Evolutionary conservation across 164 flowering plant species (phyloP).

Genomic region (Echeveria elegans): DNA sequence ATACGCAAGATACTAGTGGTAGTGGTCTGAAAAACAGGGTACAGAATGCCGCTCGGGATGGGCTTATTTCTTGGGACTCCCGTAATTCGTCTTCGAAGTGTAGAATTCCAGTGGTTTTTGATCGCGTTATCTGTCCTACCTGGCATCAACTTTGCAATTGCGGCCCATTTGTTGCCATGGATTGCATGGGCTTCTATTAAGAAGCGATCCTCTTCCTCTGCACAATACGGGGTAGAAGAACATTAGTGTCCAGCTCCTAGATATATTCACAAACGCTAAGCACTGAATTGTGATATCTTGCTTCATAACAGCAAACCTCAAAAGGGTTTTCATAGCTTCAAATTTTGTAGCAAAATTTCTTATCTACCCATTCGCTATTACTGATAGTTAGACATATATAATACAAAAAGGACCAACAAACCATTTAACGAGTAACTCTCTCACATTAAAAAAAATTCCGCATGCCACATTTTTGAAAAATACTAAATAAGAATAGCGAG

Average conservation of each 20-base stretch:
- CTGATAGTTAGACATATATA: not conserved
- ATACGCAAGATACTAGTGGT: not conserved
- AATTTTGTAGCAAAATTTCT: no score
- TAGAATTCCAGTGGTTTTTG: slow-evolving; percentile 49
- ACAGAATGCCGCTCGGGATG: not conserved
- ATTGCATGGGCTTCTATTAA: slow-evolving; percentile 30
- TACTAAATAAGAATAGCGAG: not conserved
- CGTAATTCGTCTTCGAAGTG: slow-evolving; percentile 23
- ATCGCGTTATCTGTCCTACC: slow-evolving; percentile 48
- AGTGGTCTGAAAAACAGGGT: not conserved
- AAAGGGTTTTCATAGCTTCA: no score
- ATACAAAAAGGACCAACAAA: not conserved
- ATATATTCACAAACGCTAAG: not conserved
- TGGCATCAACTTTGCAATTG: slow-evolving; percentile 37
- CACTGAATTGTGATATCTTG: no score
- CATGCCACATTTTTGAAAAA: not conserved
- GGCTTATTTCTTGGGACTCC: slow-evolving; percentile 14
- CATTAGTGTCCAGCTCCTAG: not conserved
- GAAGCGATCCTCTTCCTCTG: slow-evolving; percentile 39
- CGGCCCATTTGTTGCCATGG: slow-evolving; percentile 46
- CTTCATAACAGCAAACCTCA: not conserved
- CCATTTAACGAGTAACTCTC: no score
- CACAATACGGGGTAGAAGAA: slow-evolving; percentile 10
- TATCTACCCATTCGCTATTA: no score
- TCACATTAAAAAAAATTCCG: not conserved